Percentiles rank a stretch among this genome's conserved stretches.
Evolutionary conservation across 768 basidiomycete genomes (phyloP).

Genomic region (Boletus vermiculosoides): DNA sequence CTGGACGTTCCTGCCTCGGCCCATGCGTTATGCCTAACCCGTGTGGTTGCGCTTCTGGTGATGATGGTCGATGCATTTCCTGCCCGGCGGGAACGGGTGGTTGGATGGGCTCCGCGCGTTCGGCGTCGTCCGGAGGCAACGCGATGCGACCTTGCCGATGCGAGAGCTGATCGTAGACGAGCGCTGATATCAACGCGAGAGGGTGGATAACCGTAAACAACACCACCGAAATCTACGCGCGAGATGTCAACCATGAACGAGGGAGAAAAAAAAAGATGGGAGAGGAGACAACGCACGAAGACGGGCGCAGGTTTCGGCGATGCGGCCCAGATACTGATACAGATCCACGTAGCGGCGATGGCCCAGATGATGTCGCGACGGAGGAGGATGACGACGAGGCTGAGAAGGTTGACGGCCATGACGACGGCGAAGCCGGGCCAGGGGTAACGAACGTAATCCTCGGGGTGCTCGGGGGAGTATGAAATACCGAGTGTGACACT

Average conservation of each 20-base stretch:
- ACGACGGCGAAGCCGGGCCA: slow-evolving; percentile 76
- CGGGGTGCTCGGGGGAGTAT: slow-evolving; percentile 47
- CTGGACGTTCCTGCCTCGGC: slow-evolving; percentile 1
- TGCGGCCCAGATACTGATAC: slow-evolving; percentile 59
- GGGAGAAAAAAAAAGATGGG: neutral
- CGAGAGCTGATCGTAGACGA: slow-evolving; percentile 37
- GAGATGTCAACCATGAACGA: neutral
- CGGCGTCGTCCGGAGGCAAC: slow-evolving; percentile 40
- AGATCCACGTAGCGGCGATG: slow-evolving; percentile 71
- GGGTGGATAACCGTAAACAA: slow-evolving; percentile 69
- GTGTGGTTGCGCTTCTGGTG: neutral
- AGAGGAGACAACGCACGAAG: slow-evolving; percentile 44
- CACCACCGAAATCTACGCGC: slow-evolving; percentile 53
- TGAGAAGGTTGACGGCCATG: slow-evolving; percentile 59
- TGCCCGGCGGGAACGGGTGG: neutral
- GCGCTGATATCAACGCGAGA: slow-evolving; percentile 48
- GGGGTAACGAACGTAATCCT: slow-evolving; percentile 56
- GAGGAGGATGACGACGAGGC: slow-evolving; percentile 52
- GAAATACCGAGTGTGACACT: slow-evolving; percentile 71
- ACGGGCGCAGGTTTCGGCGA: slow-evolving; percentile 64
- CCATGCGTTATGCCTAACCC: neutral
- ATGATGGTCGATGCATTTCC: slow-evolving; percentile 7
- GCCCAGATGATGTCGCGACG: slow-evolving; percentile 74
- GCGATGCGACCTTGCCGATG: slow-evolving; percentile 37
- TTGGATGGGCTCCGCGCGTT: neutral